Conservation (phyloP, 2,329 filamentous ascomycete genomes). For the Dothistroma septosporum region DNA sequence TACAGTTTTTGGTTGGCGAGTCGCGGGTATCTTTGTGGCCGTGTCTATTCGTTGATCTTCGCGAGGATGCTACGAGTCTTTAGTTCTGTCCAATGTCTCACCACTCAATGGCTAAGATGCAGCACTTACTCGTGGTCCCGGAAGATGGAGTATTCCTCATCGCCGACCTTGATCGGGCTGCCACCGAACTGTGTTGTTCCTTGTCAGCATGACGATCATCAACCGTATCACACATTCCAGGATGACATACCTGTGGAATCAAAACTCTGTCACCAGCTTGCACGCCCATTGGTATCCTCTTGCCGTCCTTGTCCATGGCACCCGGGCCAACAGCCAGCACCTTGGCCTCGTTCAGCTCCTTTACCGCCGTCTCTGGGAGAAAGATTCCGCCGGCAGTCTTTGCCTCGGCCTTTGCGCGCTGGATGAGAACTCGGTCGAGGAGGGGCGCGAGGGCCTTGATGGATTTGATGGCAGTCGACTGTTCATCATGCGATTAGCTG, state of each 20-base stretch:
- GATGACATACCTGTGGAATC: constrained; percentile 75
- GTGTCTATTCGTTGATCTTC: constrained; percentile 89
- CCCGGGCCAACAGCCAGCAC: constrained; percentile 94
- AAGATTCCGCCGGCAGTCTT: constrained; percentile 97
- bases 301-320: constrained; percentile 79
- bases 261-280: constrained; percentile 82
- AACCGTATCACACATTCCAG: neutral
- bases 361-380: constrained; percentile 92
- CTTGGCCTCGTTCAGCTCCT: constrained; percentile 97
- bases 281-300: constrained; percentile 81
- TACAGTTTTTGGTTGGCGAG: constrained; percentile 14
- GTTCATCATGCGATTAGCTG: constrained; percentile 17
- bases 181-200: constrained; percentile 68
- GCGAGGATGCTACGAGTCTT: constrained; percentile 69
- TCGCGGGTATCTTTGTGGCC: constrained; percentile 17
- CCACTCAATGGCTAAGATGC: neutral
- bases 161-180: constrained; percentile 92
- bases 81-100: constrained; percentile 10
- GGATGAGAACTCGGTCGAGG: constrained; percentile 95
- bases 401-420: constrained; percentile 93
- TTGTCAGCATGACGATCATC: constrained; percentile 2
- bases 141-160: constrained; percentile 95
- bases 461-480: constrained; percentile 69
- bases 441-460: constrained; percentile 94
- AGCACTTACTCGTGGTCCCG: constrained; percentile 86